Percentiles rank a stretch among this genome's conserved stretches.
phyloP scores from a whole-genome alignment of 2,329 filamentous ascomycete species.

The Alternaria atra region DNA sequence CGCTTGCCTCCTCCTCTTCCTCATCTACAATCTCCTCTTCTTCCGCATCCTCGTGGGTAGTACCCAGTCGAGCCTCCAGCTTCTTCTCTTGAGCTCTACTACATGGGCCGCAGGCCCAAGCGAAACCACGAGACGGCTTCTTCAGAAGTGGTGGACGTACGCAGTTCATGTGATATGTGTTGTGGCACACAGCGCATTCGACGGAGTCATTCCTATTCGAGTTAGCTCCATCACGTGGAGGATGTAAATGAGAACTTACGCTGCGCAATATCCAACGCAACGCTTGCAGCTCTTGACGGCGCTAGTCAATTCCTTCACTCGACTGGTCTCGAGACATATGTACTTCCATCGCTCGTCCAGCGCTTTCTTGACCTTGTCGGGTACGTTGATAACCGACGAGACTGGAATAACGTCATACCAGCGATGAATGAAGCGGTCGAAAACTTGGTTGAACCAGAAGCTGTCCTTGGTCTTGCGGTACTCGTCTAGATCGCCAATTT shows the following conservation, averaged over 20 bases:
- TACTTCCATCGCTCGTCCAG: constrained; percentile 97
- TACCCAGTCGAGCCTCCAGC: constrained; percentile 79
- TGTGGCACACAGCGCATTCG: constrained; percentile 92
- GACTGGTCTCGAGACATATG: constrained; percentile 91
- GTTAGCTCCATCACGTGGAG: constrained; percentile 22
- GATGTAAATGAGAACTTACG: constrained; percentile 64
- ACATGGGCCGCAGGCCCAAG: constrained; percentile 96
- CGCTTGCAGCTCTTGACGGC: constrained; percentile 96
- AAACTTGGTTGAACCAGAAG: constrained; percentile 98
- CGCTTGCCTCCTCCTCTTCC: constrained; percentile 73
- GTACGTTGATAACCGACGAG: constrained; percentile 92
- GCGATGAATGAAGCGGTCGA: constrained; percentile 97
- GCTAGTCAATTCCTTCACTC: constrained; percentile 93
- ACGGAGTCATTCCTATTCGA: constrained; percentile 83
- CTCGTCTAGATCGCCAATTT: constrained; percentile 82
- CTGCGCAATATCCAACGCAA: constrained; percentile 90
- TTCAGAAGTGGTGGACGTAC: constrained; percentile 91
- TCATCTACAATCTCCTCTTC: constrained; percentile 73
- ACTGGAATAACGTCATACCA: constrained; percentile 98
- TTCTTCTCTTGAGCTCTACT: constrained; percentile 95
- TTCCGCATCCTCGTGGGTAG: constrained; percentile 62
- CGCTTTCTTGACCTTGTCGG: constrained; percentile 92
- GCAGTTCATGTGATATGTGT: constrained; percentile 99
- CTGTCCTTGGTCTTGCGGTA: constrained; percentile 85
- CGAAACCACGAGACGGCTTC: constrained; percentile 96